phyloP scores from a whole-genome alignment of 495 filamentous ascomycete species.

The Podospora bellae-mahoneyi region DNA sequence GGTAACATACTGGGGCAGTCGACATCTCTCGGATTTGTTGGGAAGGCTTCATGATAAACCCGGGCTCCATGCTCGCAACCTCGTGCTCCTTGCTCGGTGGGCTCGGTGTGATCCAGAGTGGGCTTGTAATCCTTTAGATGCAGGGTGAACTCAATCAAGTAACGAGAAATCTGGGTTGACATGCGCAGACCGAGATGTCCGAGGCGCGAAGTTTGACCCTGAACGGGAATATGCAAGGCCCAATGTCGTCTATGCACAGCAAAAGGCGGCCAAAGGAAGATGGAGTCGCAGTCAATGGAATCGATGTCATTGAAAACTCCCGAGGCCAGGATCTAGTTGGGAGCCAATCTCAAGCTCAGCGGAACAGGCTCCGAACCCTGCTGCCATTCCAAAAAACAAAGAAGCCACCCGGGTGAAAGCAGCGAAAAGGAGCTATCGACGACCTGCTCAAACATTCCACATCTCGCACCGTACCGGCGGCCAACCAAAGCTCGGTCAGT shows the following conservation, averaged over 20 bases:
- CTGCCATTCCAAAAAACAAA: too few species aligned
- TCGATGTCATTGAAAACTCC: background rate
- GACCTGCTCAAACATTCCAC: too few species aligned
- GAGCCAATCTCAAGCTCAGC: background rate
- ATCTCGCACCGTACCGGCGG: too few species aligned
- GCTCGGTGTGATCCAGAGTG: background rate
- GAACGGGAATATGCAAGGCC: too few species aligned
- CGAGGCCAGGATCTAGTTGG: background rate
- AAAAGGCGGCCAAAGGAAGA: too few species aligned
- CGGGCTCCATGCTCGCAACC: too few species aligned
- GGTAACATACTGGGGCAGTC: background rate
- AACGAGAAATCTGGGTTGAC: background rate
- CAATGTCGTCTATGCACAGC: too few species aligned
- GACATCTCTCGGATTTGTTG: background rate
- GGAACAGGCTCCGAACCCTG: background rate
- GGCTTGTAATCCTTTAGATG: background rate
- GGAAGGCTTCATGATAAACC: background rate
- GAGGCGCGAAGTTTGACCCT: background rate
- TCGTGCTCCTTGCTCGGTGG: background rate
- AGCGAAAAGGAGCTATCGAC: too few species aligned
- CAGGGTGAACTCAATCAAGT: background rate
- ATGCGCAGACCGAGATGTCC: background rate
- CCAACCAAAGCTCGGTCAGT: background rate
- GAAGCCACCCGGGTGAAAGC: too few species aligned
- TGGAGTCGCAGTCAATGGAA: too few species aligned